Conservation (phyloP, 176 grass and related monocot genomes). For the Carex scoparia region DNA sequence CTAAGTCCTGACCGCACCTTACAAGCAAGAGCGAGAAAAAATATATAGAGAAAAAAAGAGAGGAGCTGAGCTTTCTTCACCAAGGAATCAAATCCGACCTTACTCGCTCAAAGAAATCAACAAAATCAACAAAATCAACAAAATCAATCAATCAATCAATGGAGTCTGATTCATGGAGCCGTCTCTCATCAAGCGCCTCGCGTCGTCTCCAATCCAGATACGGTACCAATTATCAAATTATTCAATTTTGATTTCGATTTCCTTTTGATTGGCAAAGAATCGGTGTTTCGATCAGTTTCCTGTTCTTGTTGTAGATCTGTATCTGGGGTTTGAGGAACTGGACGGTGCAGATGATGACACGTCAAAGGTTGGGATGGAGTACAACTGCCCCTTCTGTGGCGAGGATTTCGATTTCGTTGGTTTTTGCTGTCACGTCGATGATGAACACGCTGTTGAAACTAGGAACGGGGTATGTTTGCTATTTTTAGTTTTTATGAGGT, state of each 20-base stretch:
- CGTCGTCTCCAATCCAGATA: constrained; percentile 75
- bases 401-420: constrained; percentile 85
- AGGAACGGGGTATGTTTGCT: constrained; percentile 51
- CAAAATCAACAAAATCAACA: not conserved
- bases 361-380: constrained; percentile 36
- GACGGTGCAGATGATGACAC: constrained; percentile 41
- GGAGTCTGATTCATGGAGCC: constrained; percentile 50
- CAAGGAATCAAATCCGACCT: not conserved
- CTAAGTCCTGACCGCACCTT: not conserved
- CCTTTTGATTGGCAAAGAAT: not conserved
- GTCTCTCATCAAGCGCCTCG: constrained; percentile 45
- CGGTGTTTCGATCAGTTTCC: not conserved
- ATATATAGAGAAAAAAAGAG: not conserved
- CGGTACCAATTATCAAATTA: constrained; percentile 9
- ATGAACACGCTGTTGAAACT: constrained; percentile 71
- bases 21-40: not conserved
- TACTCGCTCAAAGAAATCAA: no score
- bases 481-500: not conserved
- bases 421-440: constrained; percentile 78
- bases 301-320: constrained; percentile 42
- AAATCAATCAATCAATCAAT: constrained; percentile 13
- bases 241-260: not conserved
- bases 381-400: constrained; percentile 71
- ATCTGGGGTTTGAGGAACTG: constrained; percentile 52
- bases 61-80: not conserved